Percentiles rank a stretch among this genome's conserved stretches.
These are phyloP conservation scores for Kwoniella sp. DNA, from an alignment of 768 basidiomycete species.

Conservation along the genomic window DNA sequence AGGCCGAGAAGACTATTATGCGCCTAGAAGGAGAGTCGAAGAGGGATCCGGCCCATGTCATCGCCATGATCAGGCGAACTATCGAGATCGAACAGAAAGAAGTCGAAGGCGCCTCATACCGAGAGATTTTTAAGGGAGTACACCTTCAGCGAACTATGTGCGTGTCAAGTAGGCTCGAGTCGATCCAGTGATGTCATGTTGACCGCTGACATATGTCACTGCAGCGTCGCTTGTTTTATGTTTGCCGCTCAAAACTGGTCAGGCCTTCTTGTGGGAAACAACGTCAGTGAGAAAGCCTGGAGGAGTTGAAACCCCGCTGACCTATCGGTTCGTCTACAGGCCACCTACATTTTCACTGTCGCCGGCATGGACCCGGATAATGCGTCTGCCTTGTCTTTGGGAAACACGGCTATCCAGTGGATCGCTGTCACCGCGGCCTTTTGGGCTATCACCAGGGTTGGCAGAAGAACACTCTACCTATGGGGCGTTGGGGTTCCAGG, in stretches of 20 bases:
- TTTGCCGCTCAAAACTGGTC: slow-evolving; percentile 7
- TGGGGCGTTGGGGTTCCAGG: neutral
- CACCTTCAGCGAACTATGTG: slow-evolving; percentile 32
- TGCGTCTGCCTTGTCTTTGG: neutral
- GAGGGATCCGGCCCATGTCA: slow-evolving; percentile 24
- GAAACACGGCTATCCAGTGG: neutral
- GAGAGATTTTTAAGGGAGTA: slow-evolving; percentile 28
- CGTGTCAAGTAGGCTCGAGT: too few species aligned
- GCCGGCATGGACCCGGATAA: neutral
- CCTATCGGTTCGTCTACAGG: too few species aligned
- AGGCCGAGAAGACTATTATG: slow-evolving; percentile 15
- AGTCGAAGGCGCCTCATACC: neutral
- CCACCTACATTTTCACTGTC: slow-evolving; percentile 27
- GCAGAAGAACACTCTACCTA: neutral
- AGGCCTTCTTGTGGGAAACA: neutral
- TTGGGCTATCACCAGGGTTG: neutral
- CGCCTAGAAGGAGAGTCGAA: slow-evolving; percentile 41
- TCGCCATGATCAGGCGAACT: slow-evolving; percentile 3
- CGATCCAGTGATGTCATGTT: too few species aligned
- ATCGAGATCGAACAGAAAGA: neutral
- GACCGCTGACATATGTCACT: too few species aligned
- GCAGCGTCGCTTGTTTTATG: slow-evolving; percentile 22
- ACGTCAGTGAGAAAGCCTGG: too few species aligned
- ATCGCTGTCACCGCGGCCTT: neutral
- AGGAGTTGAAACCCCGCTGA: too few species aligned